These are phyloP conservation scores for Schizothecium vesticola DNA, from an alignment of 495 filamentous ascomycete genomes.

Conservation along the genomic window DNA sequence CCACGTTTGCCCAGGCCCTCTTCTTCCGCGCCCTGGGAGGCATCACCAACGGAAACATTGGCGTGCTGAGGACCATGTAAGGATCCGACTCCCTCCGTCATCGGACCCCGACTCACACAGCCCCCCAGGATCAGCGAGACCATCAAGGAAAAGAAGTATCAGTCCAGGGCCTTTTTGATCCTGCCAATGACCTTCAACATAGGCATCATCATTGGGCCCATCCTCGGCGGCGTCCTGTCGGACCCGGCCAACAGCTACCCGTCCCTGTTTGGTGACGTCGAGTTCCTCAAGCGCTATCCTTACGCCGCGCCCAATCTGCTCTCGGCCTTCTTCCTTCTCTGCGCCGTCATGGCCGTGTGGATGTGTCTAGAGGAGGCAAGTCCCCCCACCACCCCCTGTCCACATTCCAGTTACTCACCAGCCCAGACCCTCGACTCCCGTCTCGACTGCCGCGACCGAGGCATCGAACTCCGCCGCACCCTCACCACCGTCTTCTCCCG, in stretches of 20 bases:
- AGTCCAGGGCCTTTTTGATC: conserved; percentile 62
- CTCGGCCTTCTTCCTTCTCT: conserved; percentile 59
- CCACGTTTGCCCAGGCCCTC: conserved; percentile 64
- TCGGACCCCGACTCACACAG: conserved; percentile 3
- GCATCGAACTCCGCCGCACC: conserved; percentile 35
- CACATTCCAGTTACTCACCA: conserved; percentile 10
- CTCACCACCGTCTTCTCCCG: conserved; percentile 20
- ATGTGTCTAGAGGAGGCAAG: conserved; percentile 66
- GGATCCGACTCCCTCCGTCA: conserved; percentile 1
- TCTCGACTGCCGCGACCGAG: conserved; percentile 44
- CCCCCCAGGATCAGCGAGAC: conserved; percentile 61
- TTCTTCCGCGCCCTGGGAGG: conserved; percentile 70
- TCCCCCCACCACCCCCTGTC: not conserved
- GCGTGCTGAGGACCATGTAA: conserved; percentile 71
- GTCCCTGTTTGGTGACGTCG: conserved; percentile 58
- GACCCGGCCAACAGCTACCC: conserved; percentile 71
- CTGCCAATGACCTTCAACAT: conserved; percentile 76
- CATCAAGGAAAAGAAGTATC: conserved; percentile 56
- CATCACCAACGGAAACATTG: conserved; percentile 75
- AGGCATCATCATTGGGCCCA: conserved; percentile 70
- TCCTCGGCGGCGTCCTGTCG: conserved; percentile 67
- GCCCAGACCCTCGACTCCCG: conserved; percentile 47
- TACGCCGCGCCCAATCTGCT: conserved; percentile 74
- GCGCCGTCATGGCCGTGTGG: conserved; percentile 51
- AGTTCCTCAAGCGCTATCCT: conserved; percentile 63